Conservation (phyloP, 202 grass and related monocot genomes). For the Zizania palustris region DNA sequence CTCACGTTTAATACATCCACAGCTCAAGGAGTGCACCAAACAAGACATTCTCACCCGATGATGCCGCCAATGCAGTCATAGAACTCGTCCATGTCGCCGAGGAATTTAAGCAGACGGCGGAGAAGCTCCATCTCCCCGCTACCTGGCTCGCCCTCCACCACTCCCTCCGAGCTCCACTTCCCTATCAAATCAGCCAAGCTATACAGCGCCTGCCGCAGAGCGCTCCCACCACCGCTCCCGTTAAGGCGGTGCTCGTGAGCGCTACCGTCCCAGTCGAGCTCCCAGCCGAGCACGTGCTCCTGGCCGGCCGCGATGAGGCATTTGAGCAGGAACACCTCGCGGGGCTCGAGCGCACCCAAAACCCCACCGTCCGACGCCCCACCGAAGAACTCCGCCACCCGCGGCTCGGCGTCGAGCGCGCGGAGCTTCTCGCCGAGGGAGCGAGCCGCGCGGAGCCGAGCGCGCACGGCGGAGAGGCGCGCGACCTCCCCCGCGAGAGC, state of each 20-base stretch:
- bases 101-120: slow-evolving; percentile 65
- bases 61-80: slow-evolving; percentile 96
- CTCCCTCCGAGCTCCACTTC: slow-evolving; percentile 68
- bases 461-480: slow-evolving; percentile 53
- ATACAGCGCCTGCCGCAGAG: slow-evolving; percentile 67
- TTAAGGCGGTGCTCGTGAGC: slow-evolving; percentile 25
- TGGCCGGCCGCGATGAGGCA: slow-evolving; percentile 85
- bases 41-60: slow-evolving; percentile 69
- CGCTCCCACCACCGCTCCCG: slow-evolving; percentile 37
- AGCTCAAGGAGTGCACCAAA: slow-evolving; percentile 12
- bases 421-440: slow-evolving; percentile 60
- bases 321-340: slow-evolving; percentile 76
- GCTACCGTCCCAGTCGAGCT: slow-evolving; percentile 60
- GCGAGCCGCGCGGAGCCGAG: slow-evolving; percentile 47
- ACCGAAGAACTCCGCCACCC: slow-evolving; percentile 64
- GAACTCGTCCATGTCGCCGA: slow-evolving; percentile 73
- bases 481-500: slow-evolving; percentile 59
- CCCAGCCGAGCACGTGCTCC: slow-evolving; percentile 77
- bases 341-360: slow-evolving; percentile 42
- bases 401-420: slow-evolving; percentile 68
- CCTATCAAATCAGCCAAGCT: slow-evolving; percentile 67
- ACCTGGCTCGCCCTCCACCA: slow-evolving; percentile 25
- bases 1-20: slow-evolving; percentile 16
- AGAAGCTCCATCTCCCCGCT: slow-evolving; percentile 51
- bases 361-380: not conserved